Conservation (phyloP, 2,329 filamentous ascomycete species). For the Aureobasidium sp. region DNA sequence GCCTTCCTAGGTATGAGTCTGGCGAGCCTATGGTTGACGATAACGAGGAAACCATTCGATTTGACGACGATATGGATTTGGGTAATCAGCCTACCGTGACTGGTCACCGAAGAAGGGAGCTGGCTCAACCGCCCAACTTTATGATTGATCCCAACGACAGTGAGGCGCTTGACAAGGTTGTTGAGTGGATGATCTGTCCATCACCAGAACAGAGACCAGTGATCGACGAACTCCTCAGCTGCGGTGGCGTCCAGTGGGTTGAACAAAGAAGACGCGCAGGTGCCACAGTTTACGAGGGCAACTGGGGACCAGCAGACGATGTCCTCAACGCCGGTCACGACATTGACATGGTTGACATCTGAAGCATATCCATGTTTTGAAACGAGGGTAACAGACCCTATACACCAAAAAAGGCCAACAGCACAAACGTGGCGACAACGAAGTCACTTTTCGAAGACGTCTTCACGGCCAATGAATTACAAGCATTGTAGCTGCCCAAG, state of each 20-base stretch:
- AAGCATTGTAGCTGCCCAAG: not conserved
- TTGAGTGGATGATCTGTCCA: constrained; percentile 80
- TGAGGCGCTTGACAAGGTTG: constrained; percentile 74
- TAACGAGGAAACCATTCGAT: constrained; percentile 14
- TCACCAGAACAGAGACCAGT: constrained; percentile 66
- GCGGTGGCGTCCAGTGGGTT: constrained; percentile 75
- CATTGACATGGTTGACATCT: constrained; percentile 57
- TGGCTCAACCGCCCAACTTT: constrained; percentile 69
- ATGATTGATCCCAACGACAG: constrained; percentile 72
- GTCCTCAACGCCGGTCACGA: constrained; percentile 47
- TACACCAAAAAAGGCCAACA: constrained; percentile 7
- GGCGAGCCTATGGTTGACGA: constrained; percentile 49
- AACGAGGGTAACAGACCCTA: constrained; percentile 3
- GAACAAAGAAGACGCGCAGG: constrained; percentile 68
- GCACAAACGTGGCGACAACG: constrained; percentile 6
- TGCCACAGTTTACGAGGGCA: constrained; percentile 93
- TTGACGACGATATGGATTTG: constrained; percentile 27
- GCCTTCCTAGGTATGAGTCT: constrained; percentile 65
- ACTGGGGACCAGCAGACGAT: constrained; percentile 76
- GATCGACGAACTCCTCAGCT: constrained; percentile 64
- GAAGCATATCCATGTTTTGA: constrained; percentile 11
- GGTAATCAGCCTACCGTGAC: constrained; percentile 13
- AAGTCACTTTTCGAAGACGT: not conserved
- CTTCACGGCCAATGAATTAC: not conserved
- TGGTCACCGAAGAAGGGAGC: constrained; percentile 40